These are phyloP conservation scores for Leptographium flavum DNA, from an alignment of 2,329 filamentous ascomycete genomes.

Conservation along the genomic window DNA sequence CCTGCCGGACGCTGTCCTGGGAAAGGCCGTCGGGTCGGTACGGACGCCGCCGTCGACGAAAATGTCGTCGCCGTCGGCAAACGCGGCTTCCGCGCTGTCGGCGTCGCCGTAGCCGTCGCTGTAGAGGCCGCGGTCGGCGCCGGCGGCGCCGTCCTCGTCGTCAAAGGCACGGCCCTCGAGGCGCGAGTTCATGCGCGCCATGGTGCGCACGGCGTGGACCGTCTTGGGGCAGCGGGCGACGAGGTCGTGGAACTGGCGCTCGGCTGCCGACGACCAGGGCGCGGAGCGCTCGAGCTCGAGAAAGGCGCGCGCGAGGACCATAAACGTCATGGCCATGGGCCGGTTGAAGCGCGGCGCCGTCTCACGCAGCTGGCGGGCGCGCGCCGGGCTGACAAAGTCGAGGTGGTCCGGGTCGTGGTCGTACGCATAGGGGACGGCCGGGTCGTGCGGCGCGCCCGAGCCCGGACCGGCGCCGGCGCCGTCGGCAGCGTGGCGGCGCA, in stretches of 20 bases:
- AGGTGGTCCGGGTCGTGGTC: not conserved
- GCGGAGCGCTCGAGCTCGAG: constrained; percentile 31
- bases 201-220: constrained; percentile 23
- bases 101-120: not conserved
- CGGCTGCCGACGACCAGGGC: constrained; percentile 32
- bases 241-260: constrained; percentile 24
- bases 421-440: too few species aligned
- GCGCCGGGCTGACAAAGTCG: constrained; percentile 1
- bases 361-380: constrained; percentile 20
- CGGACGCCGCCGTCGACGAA: too few species aligned
- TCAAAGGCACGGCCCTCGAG: constrained; percentile 14
- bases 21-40: too few species aligned
- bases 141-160: constrained; percentile 1
- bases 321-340: constrained; percentile 30
- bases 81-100: not conserved
- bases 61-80: not conserved
- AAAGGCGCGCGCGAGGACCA: constrained; percentile 34
- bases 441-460: too few species aligned
- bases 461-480: not conserved
- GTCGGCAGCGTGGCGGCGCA: constrained; percentile 12
- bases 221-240: constrained; percentile 25
- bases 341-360: constrained; percentile 22
- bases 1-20: too few species aligned
- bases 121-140: too few species aligned
- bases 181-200: constrained; percentile 10